Percentiles rank a stretch among this genome's conserved stretches.
Evolutionary conservation across 805 yeast genomes (phyloP).

Genomic region (Candida arabinofermentans): DNA sequence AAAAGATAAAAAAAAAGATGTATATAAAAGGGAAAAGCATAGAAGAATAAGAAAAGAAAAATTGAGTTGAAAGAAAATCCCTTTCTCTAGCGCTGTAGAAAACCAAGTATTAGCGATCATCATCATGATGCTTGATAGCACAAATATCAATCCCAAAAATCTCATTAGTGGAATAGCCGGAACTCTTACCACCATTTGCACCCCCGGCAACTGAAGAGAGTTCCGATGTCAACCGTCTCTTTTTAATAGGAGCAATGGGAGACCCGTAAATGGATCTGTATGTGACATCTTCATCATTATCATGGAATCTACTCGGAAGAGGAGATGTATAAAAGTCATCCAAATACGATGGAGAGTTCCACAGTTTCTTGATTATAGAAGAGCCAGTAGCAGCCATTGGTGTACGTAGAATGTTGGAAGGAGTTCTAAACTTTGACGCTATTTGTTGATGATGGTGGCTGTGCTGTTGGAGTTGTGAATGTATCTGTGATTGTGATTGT

Average conservation of each 20-base stretch:
- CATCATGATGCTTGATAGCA: conserved; percentile 30
- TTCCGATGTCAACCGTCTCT: conserved; percentile 13
- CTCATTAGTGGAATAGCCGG: conserved; percentile 38
- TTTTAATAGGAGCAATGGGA: conserved; percentile 27
- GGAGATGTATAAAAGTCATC: conserved; percentile 66
- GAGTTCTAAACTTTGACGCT: conserved; percentile 26
- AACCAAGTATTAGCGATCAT: conserved; percentile 10
- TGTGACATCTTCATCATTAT: conserved; percentile 27
- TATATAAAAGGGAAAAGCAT: no score
- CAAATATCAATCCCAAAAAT: conserved; percentile 57
- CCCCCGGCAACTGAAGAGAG: conserved; percentile 7
- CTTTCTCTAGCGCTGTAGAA: background rate
- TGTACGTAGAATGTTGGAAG: conserved; percentile 19
- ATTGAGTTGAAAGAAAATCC: background rate
- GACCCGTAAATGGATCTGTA: conserved; percentile 33
- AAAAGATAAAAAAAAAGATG: background rate
- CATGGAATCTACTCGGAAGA: conserved; percentile 15
- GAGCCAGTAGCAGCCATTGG: conserved; percentile 18
- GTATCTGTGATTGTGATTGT: background rate
- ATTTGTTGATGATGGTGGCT: background rate
- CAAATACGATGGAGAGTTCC: conserved; percentile 64
- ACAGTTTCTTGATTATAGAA: conserved; percentile 46
- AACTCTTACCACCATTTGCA: conserved; percentile 4
- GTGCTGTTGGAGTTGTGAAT: background rate
- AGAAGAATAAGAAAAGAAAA: no score